Percentiles rank a stretch among this genome's conserved stretches.
These are phyloP conservation scores for Pleurotus sapidus DNA, from an alignment of 768 basidiomycete genomes.

Conservation along the genomic window DNA sequence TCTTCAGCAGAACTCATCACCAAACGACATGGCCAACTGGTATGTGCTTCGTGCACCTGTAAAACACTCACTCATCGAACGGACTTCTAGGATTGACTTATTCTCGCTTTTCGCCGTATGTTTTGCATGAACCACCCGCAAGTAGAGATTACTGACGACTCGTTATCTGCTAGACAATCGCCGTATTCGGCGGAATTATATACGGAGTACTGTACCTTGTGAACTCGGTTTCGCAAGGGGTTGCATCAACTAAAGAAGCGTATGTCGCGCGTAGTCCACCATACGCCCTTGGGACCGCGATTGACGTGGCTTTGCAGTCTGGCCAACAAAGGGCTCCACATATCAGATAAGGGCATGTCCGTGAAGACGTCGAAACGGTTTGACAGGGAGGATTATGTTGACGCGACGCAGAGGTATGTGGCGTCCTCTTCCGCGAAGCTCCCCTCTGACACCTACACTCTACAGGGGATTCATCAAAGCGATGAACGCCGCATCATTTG, in stretches of 20 bases:
- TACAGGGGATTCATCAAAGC: slow-evolving; percentile 54
- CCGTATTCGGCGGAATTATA: slow-evolving; percentile 43
- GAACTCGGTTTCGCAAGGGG: slow-evolving; percentile 35
- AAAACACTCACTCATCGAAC: neutral
- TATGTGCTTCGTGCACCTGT: neutral
- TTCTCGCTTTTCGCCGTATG: slow-evolving; percentile 38
- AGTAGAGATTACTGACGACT: neutral
- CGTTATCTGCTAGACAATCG: slow-evolving; percentile 37
- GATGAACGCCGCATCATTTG: slow-evolving; percentile 42
- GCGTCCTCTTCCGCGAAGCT: neutral
- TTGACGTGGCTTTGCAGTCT: slow-evolving; percentile 34
- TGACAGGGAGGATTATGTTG: slow-evolving; percentile 63
- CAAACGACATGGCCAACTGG: slow-evolving; percentile 1
- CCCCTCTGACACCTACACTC: neutral
- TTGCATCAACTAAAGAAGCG: slow-evolving; percentile 54
- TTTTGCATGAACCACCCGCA: slow-evolving; percentile 15
- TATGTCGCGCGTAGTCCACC: slow-evolving; percentile 25
- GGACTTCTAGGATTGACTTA: slow-evolving; percentile 35
- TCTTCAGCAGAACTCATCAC: too few species aligned
- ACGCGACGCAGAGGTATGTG: slow-evolving; percentile 68
- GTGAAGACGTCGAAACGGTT: slow-evolving; percentile 61
- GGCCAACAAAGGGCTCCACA: slow-evolving; percentile 51
- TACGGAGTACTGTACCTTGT: slow-evolving; percentile 37
- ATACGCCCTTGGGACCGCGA: neutral
- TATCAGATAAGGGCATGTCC: slow-evolving; percentile 60